These are phyloP conservation scores for Diaporthe sp. DNA, from an alignment of 2,329 filamentous ascomycete genomes.

Conservation along the genomic window DNA sequence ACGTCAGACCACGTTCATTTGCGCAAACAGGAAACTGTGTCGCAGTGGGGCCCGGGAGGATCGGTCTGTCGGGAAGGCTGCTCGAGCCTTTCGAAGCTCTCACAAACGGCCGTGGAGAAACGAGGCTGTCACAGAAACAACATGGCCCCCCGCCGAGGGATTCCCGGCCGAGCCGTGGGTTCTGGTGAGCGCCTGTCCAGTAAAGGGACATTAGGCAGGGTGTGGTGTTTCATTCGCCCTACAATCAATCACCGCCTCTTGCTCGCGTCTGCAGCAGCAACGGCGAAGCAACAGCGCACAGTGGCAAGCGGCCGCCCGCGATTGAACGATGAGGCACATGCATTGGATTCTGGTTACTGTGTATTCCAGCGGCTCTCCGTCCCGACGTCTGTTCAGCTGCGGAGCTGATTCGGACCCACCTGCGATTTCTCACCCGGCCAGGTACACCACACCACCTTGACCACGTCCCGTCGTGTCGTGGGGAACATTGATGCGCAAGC, in stretches of 20 bases:
- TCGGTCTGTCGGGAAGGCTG: conserved; percentile 15
- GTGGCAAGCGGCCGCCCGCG: not conserved
- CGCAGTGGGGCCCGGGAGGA: conserved; percentile 13
- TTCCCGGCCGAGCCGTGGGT: conserved; percentile 10
- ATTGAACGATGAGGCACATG: not conserved
- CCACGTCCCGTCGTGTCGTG: no score
- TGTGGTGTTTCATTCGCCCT: conserved; percentile 10
- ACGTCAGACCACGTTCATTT: conserved; percentile 29
- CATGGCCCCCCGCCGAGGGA: conserved; percentile 16
- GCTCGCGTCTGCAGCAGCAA: not conserved
- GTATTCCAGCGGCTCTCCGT: not conserved
- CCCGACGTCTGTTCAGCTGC: conserved; percentile 9
- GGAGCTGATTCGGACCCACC: conserved; percentile 11
- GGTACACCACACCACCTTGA: no score
- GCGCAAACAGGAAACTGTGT: conserved; percentile 24
- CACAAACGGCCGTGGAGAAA: conserved; percentile 1
- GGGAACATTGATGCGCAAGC: not conserved
- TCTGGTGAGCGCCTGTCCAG: not conserved
- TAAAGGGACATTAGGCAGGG: not conserved
- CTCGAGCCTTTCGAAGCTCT: conserved; percentile 17
- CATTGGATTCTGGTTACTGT: not conserved
- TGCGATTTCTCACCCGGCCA: not conserved
- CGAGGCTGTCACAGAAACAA: conserved; percentile 13
- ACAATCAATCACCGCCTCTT: conserved; percentile 8
- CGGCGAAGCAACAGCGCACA: not conserved